Evolutionary conservation across 148 eudicot genomes (phyloP), one percentile per base, ranked within the genome.

Genomic region (Simmondsia chinensis): DNA sequence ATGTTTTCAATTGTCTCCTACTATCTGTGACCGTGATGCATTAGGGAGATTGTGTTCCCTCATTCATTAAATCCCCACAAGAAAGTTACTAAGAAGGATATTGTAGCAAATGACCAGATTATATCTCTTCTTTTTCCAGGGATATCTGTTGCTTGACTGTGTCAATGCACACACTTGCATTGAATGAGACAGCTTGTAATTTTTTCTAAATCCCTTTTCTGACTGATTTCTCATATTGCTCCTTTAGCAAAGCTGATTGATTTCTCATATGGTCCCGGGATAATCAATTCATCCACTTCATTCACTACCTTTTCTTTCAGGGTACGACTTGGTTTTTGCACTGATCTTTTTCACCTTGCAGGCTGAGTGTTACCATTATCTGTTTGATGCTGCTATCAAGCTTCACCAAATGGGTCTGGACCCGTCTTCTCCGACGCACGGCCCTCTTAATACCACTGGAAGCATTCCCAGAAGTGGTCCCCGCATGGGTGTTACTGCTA

Each of bases 331-430:
- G n/a, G n/a, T n/a, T n/a, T n/a, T n/a, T n/a, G n/a, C n/a, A n/a
- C n/a, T n/a, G n/a, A n/a, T n/a, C 7, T 39, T 13, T 43, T 59
- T 35, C 20, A 9, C 46, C 15, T 60, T 60, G 50, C 75, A 84
- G 97, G 85, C 95, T 61, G 95, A 91, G 58, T 85, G 95, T 59
- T 85, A 85, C 65, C 95, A 82, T 68, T 85, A 82, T 53, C 79
- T 91, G 21, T 91, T 91, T 76, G 97, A 85, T 63, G 85, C 94
- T 64, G 94, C 97, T 9, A 60, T 85, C 63, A 91, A 70, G 74
- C 86, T 91, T 54, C 46, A 82, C 70, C 94, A 82, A 50, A 66
- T 76, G 76, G 95, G 95, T 41, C 16, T 91, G 39, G 83, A 82
- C 64, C 85, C 88, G 76, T 71, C 86, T 49, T 70, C 74, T 48